Conservation (phyloP, 305 asterid genomes). For the Fraxinus angustifolia region DNA sequence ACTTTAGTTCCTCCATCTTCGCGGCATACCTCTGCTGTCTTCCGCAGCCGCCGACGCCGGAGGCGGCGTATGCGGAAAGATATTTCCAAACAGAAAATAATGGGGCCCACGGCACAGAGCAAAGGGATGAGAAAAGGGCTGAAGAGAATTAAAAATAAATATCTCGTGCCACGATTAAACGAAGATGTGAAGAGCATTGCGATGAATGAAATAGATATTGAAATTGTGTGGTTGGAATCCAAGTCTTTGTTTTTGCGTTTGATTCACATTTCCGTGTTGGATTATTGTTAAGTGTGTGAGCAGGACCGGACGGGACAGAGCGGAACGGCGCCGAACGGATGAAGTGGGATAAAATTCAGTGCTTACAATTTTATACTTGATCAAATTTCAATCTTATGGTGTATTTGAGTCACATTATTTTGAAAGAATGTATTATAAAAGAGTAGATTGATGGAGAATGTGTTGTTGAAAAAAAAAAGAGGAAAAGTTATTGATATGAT, state of each 20-base stretch:
- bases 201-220: conserved; percentile 27
- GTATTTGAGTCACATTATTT: no score
- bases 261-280: conserved; percentile 19
- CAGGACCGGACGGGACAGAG: no score
- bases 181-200: conserved; percentile 31
- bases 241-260: conserved; percentile 15
- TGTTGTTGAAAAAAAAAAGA: no score
- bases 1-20: conserved; percentile 22
- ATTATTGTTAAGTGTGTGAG: background rate
- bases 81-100: conserved; percentile 36
- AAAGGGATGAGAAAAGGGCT: conserved; percentile 46
- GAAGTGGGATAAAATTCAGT: no score
- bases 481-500: no score
- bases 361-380: no score
- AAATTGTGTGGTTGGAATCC: conserved; percentile 2
- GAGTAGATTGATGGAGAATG: no score
- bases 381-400: no score
- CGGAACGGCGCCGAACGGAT: no score
- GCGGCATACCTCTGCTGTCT: conserved; percentile 6
- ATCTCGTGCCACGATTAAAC: conserved; percentile 38
- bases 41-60: conserved; percentile 18
- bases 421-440: no score
- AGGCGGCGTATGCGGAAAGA: conserved; percentile 26
- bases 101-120: conserved; percentile 31
- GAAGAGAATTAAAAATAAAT: conserved; percentile 35